A percentile compares a stretch with the other conserved stretches of the same genome.
phyloP scores from a whole-genome alignment of 2,329 filamentous ascomycete species.

The Verticillium dahliae region DNA sequence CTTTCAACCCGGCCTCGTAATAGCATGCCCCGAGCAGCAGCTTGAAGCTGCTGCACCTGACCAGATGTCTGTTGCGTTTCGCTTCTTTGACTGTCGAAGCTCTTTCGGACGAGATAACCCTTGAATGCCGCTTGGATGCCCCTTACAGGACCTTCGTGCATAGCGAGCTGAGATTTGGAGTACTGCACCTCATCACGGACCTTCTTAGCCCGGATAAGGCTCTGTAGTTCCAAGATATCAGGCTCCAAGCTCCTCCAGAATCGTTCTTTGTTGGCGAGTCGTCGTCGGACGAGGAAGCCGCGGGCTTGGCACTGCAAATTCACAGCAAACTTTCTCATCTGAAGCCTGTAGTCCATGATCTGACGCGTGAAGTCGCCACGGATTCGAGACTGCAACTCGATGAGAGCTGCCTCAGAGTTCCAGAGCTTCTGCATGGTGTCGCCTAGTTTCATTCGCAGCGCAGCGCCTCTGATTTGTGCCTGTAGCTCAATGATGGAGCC shows the following conservation, averaged over 20 bases:
- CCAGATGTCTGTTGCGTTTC: constrained; percentile 46
- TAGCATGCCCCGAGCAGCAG: constrained; percentile 60
- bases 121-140: constrained; percentile 60
- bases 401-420: constrained; percentile 71
- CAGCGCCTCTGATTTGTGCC: constrained; percentile 74
- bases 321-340: constrained; percentile 76
- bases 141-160: constrained; percentile 56
- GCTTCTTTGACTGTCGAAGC: constrained; percentile 46
- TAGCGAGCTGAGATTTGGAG: constrained; percentile 51
- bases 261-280: constrained; percentile 54
- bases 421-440: constrained; percentile 83
- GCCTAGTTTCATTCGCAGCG: constrained; percentile 70
- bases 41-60: constrained; percentile 55
- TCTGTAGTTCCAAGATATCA: constrained; percentile 75
- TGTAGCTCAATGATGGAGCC: constrained; percentile 71
- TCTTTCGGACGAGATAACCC: constrained; percentile 59
- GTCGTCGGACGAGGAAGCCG: constrained; percentile 65
- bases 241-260: constrained; percentile 65
- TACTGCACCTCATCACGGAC: constrained; percentile 52
- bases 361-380: constrained; percentile 84
- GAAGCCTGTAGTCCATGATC: constrained; percentile 71
- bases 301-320: constrained; percentile 73
- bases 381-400: constrained; percentile 80
- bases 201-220: constrained; percentile 65
- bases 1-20: constrained; percentile 49